Percentiles rank a stretch among this genome's conserved stretches.
These are phyloP conservation scores for Trichocladium uniseriatum DNA, from an alignment of 495 filamentous ascomycete species.

Conservation along the genomic window DNA sequence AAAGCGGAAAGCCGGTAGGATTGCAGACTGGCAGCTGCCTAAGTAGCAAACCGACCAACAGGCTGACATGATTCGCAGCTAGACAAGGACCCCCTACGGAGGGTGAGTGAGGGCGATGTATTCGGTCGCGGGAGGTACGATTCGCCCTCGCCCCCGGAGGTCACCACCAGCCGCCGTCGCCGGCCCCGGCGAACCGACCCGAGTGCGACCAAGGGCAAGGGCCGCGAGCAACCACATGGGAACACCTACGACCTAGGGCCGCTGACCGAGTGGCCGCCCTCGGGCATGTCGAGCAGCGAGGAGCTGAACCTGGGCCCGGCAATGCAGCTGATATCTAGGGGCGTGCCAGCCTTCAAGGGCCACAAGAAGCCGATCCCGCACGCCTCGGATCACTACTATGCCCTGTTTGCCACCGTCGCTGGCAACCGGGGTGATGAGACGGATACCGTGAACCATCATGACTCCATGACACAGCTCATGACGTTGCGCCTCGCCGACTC, in stretches of 20 bases:
- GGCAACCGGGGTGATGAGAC: constrained; percentile 38
- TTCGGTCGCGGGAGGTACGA: not conserved
- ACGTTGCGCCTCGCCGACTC: constrained; percentile 33
- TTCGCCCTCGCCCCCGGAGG: too few species aligned
- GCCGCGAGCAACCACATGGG: constrained; percentile 27
- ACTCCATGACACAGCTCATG: constrained; percentile 42
- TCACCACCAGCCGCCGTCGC: constrained; percentile 24
- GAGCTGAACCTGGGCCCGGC: constrained; percentile 38
- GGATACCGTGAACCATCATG: constrained; percentile 37
- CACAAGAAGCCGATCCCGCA: constrained; percentile 39
- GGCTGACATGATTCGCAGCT: constrained; percentile 8
- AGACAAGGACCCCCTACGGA: constrained; percentile 7
- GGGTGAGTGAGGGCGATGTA: constrained; percentile 10
- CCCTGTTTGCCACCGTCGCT: constrained; percentile 38
- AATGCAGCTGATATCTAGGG: constrained; percentile 39
- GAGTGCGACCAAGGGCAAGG: constrained; percentile 35
- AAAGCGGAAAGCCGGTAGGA: constrained; percentile 9
- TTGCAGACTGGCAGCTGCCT: not conserved
- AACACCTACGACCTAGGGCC: constrained; percentile 28
- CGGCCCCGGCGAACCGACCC: constrained; percentile 33
- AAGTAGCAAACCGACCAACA: not conserved
- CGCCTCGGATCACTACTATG: constrained; percentile 41
- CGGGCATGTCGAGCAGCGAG: constrained; percentile 33
- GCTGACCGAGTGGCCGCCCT: constrained; percentile 40
- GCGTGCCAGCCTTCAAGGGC: constrained; percentile 39